Base-by-base conservation (phyloP, 805 yeast species). In the Candida succiphila region DNA sequence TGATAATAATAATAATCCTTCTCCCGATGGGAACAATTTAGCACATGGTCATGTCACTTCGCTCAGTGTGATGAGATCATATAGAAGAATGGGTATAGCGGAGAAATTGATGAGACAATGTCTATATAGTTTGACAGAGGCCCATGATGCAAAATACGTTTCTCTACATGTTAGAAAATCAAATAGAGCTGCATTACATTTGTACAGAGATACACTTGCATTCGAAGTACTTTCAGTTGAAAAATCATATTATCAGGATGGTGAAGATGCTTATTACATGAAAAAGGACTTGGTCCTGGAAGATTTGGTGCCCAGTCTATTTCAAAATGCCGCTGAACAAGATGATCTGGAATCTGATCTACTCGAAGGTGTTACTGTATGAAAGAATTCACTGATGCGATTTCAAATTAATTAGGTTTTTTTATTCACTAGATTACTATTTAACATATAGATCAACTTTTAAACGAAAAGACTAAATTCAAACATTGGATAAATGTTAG, bases 251-350 rank as follows among this genome's bases (percentile, higher is more conserved):
- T 92, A 92, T 49, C 96, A 88, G 34, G 96, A 92, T 58, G 95
- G 94, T 22, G 98, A 92, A 59, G 96, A 92, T 59, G 98, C 98
- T 13, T 89, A 88, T 56, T 81, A 92, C 27, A 92, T 92, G 98
- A 77, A 75, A 51, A 83, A 83, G 52, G 67, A 63, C 2, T 64
- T 86, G 43, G 63, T 62, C 16, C 50, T 77, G 30, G 77, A 78
- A 13, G 80, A 78, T 18, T 60, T 81, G 40, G 39, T 75, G 29
- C 87, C 89, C 17, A 67, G 72, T 37, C 55, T 57, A 28, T 70
- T 69, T 40, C 77, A 75, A 42, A 63, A 62, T 14, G 56, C 52
- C 20, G 56, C 48, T 9, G 69, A 56, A 24, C 89, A 82, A 49
- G 92, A 82, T 49, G 82, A 80, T 54, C 60, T 80, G 33, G 63